Conservation (phyloP, 73 alveolate species). For the Loxodes magnus region DNA sequence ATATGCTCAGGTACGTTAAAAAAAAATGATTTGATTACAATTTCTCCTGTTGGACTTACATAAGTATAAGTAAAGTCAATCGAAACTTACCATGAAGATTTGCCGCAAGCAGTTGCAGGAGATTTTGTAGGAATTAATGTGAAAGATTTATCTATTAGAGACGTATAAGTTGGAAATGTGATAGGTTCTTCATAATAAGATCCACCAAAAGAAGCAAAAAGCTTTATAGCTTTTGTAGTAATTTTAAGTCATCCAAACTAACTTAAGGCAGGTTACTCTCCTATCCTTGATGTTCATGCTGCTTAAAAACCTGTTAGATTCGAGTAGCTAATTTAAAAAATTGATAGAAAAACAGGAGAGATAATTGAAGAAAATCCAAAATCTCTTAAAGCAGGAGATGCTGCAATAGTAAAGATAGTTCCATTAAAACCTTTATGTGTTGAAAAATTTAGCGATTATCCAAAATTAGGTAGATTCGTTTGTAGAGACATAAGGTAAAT, state of each 20-base stretch:
- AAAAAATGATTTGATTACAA: constrained; percentile 70
- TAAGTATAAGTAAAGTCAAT: constrained; percentile 73
- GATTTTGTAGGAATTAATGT: constrained; percentile 81
- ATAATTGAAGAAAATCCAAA: constrained; percentile 35
- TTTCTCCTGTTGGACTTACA: constrained; percentile 72
- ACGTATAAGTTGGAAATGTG: constrained; percentile 53
- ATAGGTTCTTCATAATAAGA: constrained; percentile 53
- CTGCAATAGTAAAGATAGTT: constrained; percentile 25
- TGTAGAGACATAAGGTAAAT: constrained; percentile 51
- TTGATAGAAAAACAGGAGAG: constrained; percentile 22
- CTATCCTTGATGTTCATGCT: constrained; percentile 31
- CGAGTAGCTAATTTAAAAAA: constrained; percentile 17
- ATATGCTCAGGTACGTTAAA: constrained; percentile 89
- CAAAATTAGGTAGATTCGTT: constrained; percentile 60
- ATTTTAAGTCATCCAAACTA: constrained; percentile 36
- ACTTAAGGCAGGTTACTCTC: constrained; percentile 37
- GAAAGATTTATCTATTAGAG: constrained; percentile 65
- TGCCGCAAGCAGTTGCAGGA: constrained; percentile 88
- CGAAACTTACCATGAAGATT: constrained; percentile 76
- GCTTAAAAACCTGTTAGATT: constrained; percentile 28
- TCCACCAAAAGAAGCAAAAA: constrained; percentile 42
- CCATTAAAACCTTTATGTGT: constrained; percentile 25
- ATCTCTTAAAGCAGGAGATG: constrained; percentile 28
- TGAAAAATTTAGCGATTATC: constrained; percentile 31
- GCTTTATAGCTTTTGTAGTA: constrained; percentile 35